phyloP scores from a whole-genome alignment of 805 yeast genomes.

The Candida ulmi region DNA sequence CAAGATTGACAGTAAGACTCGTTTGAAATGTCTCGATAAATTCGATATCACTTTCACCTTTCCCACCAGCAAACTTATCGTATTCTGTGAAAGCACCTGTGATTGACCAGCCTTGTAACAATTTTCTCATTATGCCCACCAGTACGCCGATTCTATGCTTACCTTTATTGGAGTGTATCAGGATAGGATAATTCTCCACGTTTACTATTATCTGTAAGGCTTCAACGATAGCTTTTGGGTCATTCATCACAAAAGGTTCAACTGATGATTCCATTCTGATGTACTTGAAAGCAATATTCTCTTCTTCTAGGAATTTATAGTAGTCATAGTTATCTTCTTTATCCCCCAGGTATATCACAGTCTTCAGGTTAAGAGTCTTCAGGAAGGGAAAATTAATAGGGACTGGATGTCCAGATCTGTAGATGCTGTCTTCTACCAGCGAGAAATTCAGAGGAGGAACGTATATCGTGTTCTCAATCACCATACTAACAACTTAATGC shows the following conservation, averaged over 20 bases:
- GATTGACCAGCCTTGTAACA: conserved; percentile 88
- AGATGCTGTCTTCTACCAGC: conserved; percentile 80
- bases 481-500: too few species aligned
- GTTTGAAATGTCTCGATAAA: conserved; percentile 82
- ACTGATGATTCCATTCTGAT: conserved; percentile 67
- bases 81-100: conserved; percentile 94
- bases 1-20: conserved; percentile 40
- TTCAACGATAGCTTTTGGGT: conserved; percentile 49
- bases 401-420: conserved; percentile 92
- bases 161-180: conserved; percentile 92
- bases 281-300: conserved; percentile 50
- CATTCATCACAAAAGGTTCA: conserved; percentile 62
- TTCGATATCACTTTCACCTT: conserved; percentile 87
- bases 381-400: conserved; percentile 79
- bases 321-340: conserved; percentile 62
- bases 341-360: conserved; percentile 83
- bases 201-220: conserved; percentile 55
- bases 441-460: conserved; percentile 94
- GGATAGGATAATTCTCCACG: conserved; percentile 73
- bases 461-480: conserved; percentile 21
- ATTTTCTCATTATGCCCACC: conserved; percentile 84
- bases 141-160: conserved; percentile 92
- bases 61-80: conserved; percentile 87
- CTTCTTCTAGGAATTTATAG: conserved; percentile 55
- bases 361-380: conserved; percentile 59